A percentile compares a stretch with the other conserved stretches of the same genome.
Evolutionary conservation across 1,139 yeast species (phyloP).

Genomic region (Diutina rugosa): DNA sequence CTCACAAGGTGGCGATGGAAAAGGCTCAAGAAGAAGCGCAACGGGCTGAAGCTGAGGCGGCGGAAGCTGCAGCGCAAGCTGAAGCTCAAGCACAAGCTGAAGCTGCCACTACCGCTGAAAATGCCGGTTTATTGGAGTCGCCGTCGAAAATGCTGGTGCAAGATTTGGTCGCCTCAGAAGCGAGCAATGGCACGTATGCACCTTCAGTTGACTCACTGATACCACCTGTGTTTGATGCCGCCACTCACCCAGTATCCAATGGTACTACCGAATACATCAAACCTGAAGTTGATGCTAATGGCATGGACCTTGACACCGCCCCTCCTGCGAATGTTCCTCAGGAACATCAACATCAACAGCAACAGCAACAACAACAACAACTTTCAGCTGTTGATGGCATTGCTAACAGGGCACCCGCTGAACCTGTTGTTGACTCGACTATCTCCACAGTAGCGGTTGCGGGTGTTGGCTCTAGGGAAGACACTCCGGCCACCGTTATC

Average conservation of each 20-base stretch:
- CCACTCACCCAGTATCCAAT: background rate
- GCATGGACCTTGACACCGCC: background rate
- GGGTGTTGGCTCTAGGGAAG: too few species aligned
- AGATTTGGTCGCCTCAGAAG: background rate
- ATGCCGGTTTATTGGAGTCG: background rate
- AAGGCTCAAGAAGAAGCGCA: background rate
- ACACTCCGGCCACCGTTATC: slow-evolving; percentile 3
- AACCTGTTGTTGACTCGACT: background rate
- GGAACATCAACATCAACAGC: background rate
- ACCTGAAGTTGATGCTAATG: background rate
- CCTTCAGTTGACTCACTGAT: background rate
- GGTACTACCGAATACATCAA: background rate
- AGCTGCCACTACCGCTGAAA: background rate
- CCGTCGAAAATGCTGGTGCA: background rate
- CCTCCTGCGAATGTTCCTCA: background rate
- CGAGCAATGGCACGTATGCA: background rate
- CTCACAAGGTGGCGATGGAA: background rate
- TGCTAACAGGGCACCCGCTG: background rate
- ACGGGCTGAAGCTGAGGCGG: background rate
- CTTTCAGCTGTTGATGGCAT: background rate
- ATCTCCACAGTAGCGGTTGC: background rate
- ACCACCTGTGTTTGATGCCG: background rate
- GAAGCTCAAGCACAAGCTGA: background rate
- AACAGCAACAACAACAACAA: background rate
- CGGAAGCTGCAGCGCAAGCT: background rate